Evolutionary conservation across 2,329 filamentous ascomycete species (phyloP).

Genomic region (Neoscytalidium dimidiatum): DNA sequence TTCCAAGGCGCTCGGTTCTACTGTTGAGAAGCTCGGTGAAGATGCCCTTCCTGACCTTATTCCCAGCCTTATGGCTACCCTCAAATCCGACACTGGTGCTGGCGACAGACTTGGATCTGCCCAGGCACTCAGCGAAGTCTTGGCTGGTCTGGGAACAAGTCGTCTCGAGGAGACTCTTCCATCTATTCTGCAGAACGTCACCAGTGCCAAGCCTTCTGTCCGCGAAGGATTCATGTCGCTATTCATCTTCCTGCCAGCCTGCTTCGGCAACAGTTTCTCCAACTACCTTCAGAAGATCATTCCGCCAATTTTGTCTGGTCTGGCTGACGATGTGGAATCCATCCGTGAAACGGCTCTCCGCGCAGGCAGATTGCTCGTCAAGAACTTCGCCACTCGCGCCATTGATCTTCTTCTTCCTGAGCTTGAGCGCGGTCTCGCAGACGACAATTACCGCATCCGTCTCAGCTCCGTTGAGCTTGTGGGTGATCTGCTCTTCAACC

Average conservation of each 20-base stretch:
- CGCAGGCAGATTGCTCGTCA: slow-evolving; percentile 90
- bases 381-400: slow-evolving; percentile 94
- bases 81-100: slow-evolving; percentile 95
- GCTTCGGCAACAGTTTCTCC: slow-evolving; percentile 97
- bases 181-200: slow-evolving; percentile 93
- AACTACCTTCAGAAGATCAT: slow-evolving; percentile 95
- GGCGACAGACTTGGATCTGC: slow-evolving; percentile 95
- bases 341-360: slow-evolving; percentile 96
- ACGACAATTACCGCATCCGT: slow-evolving; percentile 96
- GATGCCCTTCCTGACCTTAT: slow-evolving; percentile 96
- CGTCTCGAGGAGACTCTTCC: slow-evolving; percentile 94
- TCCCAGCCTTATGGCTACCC: slow-evolving; percentile 93
- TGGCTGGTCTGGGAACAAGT: slow-evolving; percentile 89
- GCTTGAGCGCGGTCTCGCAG: slow-evolving; percentile 92
- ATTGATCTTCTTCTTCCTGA: slow-evolving; percentile 94
- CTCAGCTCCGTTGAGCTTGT: slow-evolving; percentile 97
- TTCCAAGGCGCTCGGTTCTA: slow-evolving; percentile 89
- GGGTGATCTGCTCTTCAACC: slow-evolving; percentile 94
- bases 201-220: slow-evolving; percentile 85
- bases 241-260: slow-evolving; percentile 98
- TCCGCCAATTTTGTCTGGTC: slow-evolving; percentile 86
- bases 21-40: slow-evolving; percentile 98
- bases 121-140: slow-evolving; percentile 92
- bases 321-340: slow-evolving; percentile 94
- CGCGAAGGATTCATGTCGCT: slow-evolving; percentile 99